Conservation (phyloP, 345 rosid genomes). For the Arabidopsis arenosa region DNA sequence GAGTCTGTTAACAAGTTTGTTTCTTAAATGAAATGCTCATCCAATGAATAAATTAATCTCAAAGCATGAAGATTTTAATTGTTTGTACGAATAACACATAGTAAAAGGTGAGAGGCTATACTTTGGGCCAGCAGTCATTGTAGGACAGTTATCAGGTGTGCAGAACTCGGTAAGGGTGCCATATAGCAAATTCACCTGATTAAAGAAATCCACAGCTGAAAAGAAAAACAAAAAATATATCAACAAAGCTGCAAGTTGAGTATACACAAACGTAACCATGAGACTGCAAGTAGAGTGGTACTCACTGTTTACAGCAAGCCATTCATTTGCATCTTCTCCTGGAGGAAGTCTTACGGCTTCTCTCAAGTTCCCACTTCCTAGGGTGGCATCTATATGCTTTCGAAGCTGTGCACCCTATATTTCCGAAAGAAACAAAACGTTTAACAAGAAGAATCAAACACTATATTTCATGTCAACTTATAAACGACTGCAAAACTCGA, state of each 20-base stretch:
- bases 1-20: background rate
- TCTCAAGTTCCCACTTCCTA: slow-evolving; percentile 97
- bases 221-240: background rate
- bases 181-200: slow-evolving; percentile 98
- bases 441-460: slow-evolving; percentile 10
- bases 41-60: background rate
- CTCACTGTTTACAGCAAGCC: slow-evolving; percentile 99
- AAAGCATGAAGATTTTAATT: slow-evolving; percentile 18
- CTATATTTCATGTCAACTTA: background rate
- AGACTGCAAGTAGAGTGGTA: slow-evolving; percentile 34
- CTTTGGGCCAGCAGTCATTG: slow-evolving; percentile 99
- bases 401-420: slow-evolving; percentile 97
- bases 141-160: slow-evolving; percentile 93
- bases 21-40: background rate
- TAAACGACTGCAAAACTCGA: background rate
- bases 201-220: slow-evolving; percentile 99
- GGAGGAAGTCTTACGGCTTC: slow-evolving; percentile 99
- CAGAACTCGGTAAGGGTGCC: slow-evolving; percentile 99
- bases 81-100: slow-evolving; percentile 3
- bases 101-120: slow-evolving; percentile 50
- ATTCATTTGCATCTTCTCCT: slow-evolving; percentile 96
- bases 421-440: slow-evolving; percentile 27
- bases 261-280: slow-evolving; percentile 10
- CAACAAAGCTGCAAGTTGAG: background rate
- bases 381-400: slow-evolving; percentile 95